Conservation (phyloP, 2,329 filamentous ascomycete genomes). For the Verticillium albo-atrum region DNA sequence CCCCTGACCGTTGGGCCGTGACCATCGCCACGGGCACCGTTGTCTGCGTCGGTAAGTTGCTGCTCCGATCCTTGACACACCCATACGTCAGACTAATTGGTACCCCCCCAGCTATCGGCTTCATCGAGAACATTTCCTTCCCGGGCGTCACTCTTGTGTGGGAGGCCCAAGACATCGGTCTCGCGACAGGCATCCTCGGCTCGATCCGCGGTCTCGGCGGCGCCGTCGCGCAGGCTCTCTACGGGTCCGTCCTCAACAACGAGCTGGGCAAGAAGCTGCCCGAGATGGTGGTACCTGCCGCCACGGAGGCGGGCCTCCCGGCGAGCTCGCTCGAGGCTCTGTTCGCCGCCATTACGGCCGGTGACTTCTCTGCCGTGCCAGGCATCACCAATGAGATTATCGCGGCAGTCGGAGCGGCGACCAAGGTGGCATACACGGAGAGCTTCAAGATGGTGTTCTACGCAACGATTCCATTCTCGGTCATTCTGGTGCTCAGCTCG, state of each 20-base stretch:
- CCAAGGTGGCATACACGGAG: slow-evolving; percentile 34
- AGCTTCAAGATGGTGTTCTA: slow-evolving; percentile 40
- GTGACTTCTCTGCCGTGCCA: slow-evolving; percentile 24
- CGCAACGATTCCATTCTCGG: slow-evolving; percentile 32
- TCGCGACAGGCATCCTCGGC: slow-evolving; percentile 38
- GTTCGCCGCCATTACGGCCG: slow-evolving; percentile 25
- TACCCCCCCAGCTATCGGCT: slow-evolving; percentile 23
- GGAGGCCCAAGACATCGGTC: slow-evolving; percentile 41
- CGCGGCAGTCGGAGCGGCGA: slow-evolving; percentile 24
- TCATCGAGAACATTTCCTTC: slow-evolving; percentile 34
- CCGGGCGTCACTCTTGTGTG: slow-evolving; percentile 39
- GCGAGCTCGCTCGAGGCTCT: slow-evolving; percentile 23
- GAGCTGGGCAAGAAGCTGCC: slow-evolving; percentile 26
- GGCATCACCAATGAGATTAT: slow-evolving; percentile 28
- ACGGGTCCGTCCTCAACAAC: slow-evolving; percentile 30
- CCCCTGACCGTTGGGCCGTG: slow-evolving; percentile 19
- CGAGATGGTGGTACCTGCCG: slow-evolving; percentile 27
- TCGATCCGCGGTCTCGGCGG: slow-evolving; percentile 39
- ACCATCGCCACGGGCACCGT: slow-evolving; percentile 28
- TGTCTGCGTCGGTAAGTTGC: slow-evolving; percentile 16
- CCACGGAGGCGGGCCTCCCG: slow-evolving; percentile 29
- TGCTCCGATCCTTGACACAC: not conserved
- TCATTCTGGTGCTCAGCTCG: slow-evolving; percentile 30
- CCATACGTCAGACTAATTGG: not conserved
- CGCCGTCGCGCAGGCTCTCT: slow-evolving; percentile 30